Evolutionary conservation across 768 basidiomycete species (phyloP).

Genomic region (Leucogyrophana mollusca): DNA sequence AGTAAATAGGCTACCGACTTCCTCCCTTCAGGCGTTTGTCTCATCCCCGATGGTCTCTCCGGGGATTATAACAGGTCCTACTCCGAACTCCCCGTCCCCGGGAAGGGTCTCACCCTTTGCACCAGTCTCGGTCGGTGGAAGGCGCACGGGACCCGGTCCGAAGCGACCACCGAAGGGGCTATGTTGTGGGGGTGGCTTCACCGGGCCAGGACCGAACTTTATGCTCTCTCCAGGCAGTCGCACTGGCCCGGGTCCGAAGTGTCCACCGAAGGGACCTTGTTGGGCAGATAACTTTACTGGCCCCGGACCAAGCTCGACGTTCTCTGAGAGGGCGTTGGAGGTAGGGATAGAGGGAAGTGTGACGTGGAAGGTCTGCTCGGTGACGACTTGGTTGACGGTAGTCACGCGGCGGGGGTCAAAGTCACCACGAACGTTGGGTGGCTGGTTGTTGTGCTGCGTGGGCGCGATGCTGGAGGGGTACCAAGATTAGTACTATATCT

Average conservation of each 20-base stretch:
- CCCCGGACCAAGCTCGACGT: constrained; percentile 19
- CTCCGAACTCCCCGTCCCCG: constrained; percentile 26
- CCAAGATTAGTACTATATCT: neutral
- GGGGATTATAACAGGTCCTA: constrained; percentile 20
- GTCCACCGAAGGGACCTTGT: constrained; percentile 16
- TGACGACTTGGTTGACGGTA: constrained; percentile 30
- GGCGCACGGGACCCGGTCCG: constrained; percentile 16
- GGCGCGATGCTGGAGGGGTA: constrained; percentile 23
- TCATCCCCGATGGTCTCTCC: constrained; percentile 27
- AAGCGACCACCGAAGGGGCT: constrained; percentile 11
- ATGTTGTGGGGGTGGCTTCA: constrained; percentile 6
- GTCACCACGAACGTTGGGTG: constrained; percentile 21
- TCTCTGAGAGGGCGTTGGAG: constrained; percentile 5
- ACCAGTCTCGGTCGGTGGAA: constrained; percentile 21
- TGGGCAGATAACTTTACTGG: constrained; percentile 8
- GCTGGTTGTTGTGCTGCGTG: constrained; percentile 23
- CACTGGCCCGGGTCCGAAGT: constrained; percentile 22
- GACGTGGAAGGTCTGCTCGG: constrained; percentile 24
- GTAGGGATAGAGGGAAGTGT: constrained; percentile 16
- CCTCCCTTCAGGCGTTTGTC: constrained; percentile 2
- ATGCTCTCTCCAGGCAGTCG: constrained; percentile 1
- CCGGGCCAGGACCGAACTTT: constrained; percentile 20
- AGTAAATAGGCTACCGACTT: too few relatives aligned
- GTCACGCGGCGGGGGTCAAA: constrained; percentile 34
- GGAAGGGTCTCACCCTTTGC: constrained; percentile 20